Percentiles rank a stretch among this genome's conserved stretches.
Evolutionary conservation across 169 alveolate genomes (phyloP).

Genomic region (Plasmodium knowlesi): DNA sequence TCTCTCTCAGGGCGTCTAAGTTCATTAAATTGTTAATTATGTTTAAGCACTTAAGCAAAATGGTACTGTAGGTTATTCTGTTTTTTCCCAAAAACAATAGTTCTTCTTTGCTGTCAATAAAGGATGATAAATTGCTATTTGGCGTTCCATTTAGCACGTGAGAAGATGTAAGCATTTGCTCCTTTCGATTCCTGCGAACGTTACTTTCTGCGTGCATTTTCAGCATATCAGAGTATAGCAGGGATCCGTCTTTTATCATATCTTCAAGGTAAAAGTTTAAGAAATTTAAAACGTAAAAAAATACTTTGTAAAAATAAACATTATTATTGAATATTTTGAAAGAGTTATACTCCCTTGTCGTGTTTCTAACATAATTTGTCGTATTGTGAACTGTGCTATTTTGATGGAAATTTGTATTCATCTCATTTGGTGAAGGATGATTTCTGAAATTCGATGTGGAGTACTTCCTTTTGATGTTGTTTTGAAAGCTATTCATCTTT

Average conservation of each 20-base stretch:
- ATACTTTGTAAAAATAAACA: slow-evolving; percentile 58
- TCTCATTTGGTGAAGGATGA: slow-evolving; percentile 45
- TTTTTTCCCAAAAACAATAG: slow-evolving; percentile 59
- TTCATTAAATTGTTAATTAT: slow-evolving; percentile 75
- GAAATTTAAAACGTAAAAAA: slow-evolving; percentile 69
- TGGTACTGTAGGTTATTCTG: slow-evolving; percentile 55
- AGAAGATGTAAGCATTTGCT: slow-evolving; percentile 43
- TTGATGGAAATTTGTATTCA: slow-evolving; percentile 45
- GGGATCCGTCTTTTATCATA: slow-evolving; percentile 72
- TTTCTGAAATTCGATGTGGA: slow-evolving; percentile 52
- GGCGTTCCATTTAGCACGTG: slow-evolving; percentile 43
- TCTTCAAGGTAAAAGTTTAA: slow-evolving; percentile 73
- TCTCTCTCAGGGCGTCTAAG: slow-evolving; percentile 62
- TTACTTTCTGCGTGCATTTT: slow-evolving; percentile 71
- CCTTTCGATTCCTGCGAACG: slow-evolving; percentile 71
- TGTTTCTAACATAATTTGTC: slow-evolving; percentile 37
- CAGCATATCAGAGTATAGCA: slow-evolving; percentile 71
- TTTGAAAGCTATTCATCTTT: slow-evolving; percentile 43
- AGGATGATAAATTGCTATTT: slow-evolving; percentile 38
- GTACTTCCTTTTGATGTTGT: slow-evolving; percentile 56
- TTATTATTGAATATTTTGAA: slow-evolving; percentile 53
- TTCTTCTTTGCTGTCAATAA: slow-evolving; percentile 69
- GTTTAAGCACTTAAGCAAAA: slow-evolving; percentile 59
- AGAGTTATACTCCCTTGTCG: slow-evolving; percentile 39
- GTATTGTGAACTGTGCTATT: slow-evolving; percentile 19